These are phyloP conservation scores for Solanum aculeatissimum DNA, from an alignment of 305 asterid species.

Conservation along the genomic window DNA sequence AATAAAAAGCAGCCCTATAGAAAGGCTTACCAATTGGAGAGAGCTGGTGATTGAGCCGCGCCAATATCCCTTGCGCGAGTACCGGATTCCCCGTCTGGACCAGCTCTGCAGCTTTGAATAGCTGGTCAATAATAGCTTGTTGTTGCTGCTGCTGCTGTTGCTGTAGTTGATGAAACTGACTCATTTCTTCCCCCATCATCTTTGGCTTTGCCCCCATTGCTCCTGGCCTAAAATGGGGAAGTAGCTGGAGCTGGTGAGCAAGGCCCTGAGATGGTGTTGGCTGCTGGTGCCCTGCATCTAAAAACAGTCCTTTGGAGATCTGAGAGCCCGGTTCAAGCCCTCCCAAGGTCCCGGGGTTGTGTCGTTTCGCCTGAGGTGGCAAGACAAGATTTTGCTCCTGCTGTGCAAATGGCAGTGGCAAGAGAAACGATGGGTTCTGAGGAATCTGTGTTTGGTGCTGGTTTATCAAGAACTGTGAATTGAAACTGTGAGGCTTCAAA, in stretches of 20 bases:
- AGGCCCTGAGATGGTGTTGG: constrained; percentile 15
- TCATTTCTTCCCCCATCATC: constrained; percentile 38
- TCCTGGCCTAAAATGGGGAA: constrained; percentile 42
- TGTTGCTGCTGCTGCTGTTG: constrained; percentile 34
- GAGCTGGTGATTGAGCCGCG: constrained; percentile 98
- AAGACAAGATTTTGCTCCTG: constrained; percentile 40
- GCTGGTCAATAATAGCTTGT: constrained; percentile 74
- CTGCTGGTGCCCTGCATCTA: constrained; percentile 41
- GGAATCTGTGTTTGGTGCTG: constrained; percentile 50
- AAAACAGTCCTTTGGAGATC: constrained; percentile 30
- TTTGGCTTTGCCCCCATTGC: constrained; percentile 35
- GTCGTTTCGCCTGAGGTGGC: constrained; percentile 65
- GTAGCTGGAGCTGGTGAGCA: constrained; percentile 48
- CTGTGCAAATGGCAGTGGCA: constrained; percentile 40
- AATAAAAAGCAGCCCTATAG: constrained; percentile 81
- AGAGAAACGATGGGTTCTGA: constrained; percentile 47
- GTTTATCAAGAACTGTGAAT: constrained; percentile 45
- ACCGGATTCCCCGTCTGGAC: constrained; percentile 70
- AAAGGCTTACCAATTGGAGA: constrained; percentile 94
- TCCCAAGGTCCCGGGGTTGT: constrained; percentile 37
- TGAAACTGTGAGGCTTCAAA: constrained; percentile 41
- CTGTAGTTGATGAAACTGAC: constrained; percentile 13
- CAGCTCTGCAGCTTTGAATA: constrained; percentile 78
- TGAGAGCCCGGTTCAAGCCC: constrained; percentile 27
- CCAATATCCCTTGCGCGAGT: constrained; percentile 92